phyloP scores from a whole-genome alignment of 495 filamentous ascomycete genomes.

The Hypoxylon rickii region DNA sequence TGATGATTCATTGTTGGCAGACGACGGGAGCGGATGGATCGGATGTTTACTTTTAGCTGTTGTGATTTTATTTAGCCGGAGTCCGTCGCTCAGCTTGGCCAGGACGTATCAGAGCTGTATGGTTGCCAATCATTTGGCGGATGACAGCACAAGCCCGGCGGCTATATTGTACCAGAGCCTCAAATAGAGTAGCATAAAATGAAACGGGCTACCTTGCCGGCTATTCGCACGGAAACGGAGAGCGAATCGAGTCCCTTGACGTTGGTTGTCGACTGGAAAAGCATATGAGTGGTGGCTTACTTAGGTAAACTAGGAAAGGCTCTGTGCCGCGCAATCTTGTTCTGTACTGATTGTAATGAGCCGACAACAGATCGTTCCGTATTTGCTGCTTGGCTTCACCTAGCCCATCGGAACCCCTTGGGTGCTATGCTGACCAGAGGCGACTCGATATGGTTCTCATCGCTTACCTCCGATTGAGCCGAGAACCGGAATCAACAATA shows the following conservation, averaged over 20 bases:
- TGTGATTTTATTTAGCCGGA: slow-evolving; percentile 20
- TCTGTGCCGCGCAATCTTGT: not conserved
- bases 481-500: slow-evolving; percentile 4
- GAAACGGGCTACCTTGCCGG: slow-evolving; percentile 1
- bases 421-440: slow-evolving; percentile 4
- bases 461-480: slow-evolving; percentile 7
- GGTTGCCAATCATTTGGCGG: slow-evolving; percentile 3
- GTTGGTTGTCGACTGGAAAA: not conserved
- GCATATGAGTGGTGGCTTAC: slow-evolving; percentile 5
- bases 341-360: not conserved
- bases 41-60: not conserved
- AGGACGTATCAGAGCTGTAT: slow-evolving; percentile 2
- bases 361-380: not conserved
- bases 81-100: slow-evolving; percentile 11
- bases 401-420: slow-evolving; percentile 7
- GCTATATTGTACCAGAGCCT: slow-evolving; percentile 14
- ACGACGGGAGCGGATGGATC: slow-evolving; percentile 2
- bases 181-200: not conserved
- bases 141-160: slow-evolving; percentile 9
- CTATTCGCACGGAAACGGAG: slow-evolving; percentile 2
- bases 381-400: slow-evolving; percentile 12
- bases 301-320: not conserved
- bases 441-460: slow-evolving; percentile 5
- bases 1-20: too few species aligned
- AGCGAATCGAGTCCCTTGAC: slow-evolving; percentile 1